Conservation (phyloP, 2,329 filamentous ascomycete genomes). For the Phaeosphaeriaceae sp. region DNA sequence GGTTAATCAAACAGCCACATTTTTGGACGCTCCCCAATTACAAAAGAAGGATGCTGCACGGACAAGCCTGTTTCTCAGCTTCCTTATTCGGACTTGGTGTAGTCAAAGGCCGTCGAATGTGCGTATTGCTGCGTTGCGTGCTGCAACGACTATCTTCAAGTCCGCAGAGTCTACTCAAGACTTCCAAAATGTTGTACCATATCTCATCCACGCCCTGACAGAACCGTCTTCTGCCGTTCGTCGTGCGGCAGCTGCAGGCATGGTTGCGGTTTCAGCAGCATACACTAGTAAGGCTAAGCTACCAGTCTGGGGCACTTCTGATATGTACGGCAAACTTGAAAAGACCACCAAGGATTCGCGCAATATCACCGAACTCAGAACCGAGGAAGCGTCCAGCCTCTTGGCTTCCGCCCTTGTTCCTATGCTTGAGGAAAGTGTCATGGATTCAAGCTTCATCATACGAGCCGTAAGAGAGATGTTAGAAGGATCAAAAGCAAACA, state of each 20-base stretch:
- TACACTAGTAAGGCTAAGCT: slow-evolving; percentile 16
- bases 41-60: slow-evolving; percentile 62
- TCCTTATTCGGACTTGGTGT: slow-evolving; percentile 78
- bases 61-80: slow-evolving; percentile 73
- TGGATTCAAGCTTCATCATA: slow-evolving; percentile 76
- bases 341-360: slow-evolving; percentile 34
- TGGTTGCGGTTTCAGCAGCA: slow-evolving; percentile 46
- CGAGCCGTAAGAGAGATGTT: slow-evolving; percentile 68
- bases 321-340: slow-evolving; percentile 65
- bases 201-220: slow-evolving; percentile 74
- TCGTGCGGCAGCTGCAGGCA: slow-evolving; percentile 73
- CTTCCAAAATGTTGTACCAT: slow-evolving; percentile 83
- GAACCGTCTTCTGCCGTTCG: slow-evolving; percentile 81
- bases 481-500: slow-evolving; percentile 58
- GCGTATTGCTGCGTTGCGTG: slow-evolving; percentile 72
- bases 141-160: slow-evolving; percentile 47
- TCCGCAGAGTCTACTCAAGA: slow-evolving; percentile 60
- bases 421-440: slow-evolving; percentile 81
- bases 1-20: slow-evolving; percentile 38
- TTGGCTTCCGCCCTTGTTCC: slow-evolving; percentile 75
- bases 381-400: slow-evolving; percentile 56
- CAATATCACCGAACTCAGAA: slow-evolving; percentile 68
- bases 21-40: slow-evolving; percentile 64
- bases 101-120: slow-evolving; percentile 73
- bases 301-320: slow-evolving; percentile 29